Base-by-base conservation (phyloP, 2,329 filamentous ascomycete genomes). In the Diaporthe sp. region DNA sequence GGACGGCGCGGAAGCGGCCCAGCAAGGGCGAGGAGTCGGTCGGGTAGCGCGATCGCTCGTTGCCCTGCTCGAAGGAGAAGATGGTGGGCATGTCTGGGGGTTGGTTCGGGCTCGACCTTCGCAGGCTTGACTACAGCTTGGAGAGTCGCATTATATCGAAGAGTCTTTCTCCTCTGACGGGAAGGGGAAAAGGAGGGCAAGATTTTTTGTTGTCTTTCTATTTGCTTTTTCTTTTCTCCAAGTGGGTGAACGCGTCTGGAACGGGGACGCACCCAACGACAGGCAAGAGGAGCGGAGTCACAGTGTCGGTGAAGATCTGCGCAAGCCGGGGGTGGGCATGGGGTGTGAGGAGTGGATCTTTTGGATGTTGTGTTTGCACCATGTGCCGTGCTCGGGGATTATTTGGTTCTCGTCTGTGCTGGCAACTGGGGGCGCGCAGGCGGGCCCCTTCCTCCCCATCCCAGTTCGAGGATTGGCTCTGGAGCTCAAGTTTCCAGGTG, bases 1-100 rank as follows among this genome's bases (percentile, higher is more conserved):
- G 90, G 25, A 93, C 90, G 75, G 91, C 91, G 76, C 91, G 90
- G 83, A 91, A 93, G 52, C 91, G 89, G 76, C 91, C 91, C 2
- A 93, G 88, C 12, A 92, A 83, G 33, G 91, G 90, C 25, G 91
- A 89, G 55, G 89, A 84, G 79, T 92, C 88, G 74, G 80, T 82
- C 70, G 83, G 80, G 75, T 84, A 82, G 68, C 86, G 86, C 75
- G 86, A 84, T 78, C 86, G 87, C 83, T 93, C 91, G 79, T 85
- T 87, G 82, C 91, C 91, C 80, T 91, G 91, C 77, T 91, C 91
- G 83, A 93, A 93, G 81, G 89, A 87, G 84, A 93, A 93, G 86
- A 92, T 91, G 80, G 88, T 86, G 80, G 91, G 89, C 90, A 92
- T 92, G 15, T 74, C 76, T 64, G n/a, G 38, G 71, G 28, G n/a